Conservation (phyloP, 2,329 filamentous ascomycete species). For the Sclerotiophoma versabilis region DNA sequence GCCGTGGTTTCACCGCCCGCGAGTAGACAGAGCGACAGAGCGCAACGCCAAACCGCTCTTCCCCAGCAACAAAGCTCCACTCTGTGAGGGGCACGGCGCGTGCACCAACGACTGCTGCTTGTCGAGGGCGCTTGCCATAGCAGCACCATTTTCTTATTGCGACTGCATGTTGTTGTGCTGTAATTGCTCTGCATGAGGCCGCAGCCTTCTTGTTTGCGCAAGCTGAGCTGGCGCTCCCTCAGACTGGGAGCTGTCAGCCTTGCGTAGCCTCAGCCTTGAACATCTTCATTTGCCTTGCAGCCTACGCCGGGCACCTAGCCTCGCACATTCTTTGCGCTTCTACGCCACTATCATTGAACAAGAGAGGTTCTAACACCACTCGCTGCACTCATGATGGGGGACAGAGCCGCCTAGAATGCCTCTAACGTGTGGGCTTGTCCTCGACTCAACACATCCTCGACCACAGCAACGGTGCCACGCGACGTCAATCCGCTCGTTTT, state of each 20-base stretch:
- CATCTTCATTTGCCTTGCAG: slow-evolving; percentile 17
- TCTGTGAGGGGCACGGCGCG: slow-evolving; percentile 13
- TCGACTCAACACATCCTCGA: background rate
- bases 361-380: background rate
- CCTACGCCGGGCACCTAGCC: slow-evolving; percentile 9
- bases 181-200: slow-evolving; percentile 1
- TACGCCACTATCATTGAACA: background rate
- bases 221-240: background rate
- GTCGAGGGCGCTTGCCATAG: background rate
- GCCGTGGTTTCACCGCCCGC: slow-evolving; percentile 34
- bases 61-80: slow-evolving; percentile 13
- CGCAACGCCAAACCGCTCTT: background rate
- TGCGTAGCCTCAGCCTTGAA: slow-evolving; percentile 16
- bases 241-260: slow-evolving; percentile 11
- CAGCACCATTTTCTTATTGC: background rate
- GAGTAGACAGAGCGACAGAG: too few relatives aligned
- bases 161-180: background rate
- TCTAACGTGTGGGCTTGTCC: background rate
- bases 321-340: slow-evolving; percentile 11
- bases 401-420: background rate
- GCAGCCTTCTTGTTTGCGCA: slow-evolving; percentile 1
- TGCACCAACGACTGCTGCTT: slow-evolving; percentile 1
- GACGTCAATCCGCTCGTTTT: too few relatives aligned
- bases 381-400: background rate
- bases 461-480: background rate